Evolutionary conservation across 208 protist genomes (phyloP).

Genomic region (Naegleria lovaniensis): DNA sequence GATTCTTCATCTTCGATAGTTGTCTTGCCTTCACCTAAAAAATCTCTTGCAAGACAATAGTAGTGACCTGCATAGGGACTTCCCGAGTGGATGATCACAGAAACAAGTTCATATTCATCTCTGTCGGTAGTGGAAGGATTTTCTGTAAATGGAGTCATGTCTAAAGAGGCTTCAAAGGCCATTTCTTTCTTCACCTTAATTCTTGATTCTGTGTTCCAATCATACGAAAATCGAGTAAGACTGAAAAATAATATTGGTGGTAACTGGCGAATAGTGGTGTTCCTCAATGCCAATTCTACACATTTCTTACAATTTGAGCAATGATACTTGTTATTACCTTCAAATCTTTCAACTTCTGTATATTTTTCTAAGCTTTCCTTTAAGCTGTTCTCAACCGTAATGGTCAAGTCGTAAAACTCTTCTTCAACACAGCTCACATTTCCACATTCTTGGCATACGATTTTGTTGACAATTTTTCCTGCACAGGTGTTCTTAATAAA

Average conservation of each 20-base stretch:
- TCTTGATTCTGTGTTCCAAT: background rate
- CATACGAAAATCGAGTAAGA: background rate
- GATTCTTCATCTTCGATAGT: background rate
- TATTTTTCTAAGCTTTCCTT: background rate
- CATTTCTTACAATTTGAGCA: background rate
- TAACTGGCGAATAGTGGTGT: background rate
- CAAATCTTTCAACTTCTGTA: background rate
- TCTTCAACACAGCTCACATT: background rate
- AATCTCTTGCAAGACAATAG: background rate
- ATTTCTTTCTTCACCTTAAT: background rate
- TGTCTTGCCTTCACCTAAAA: background rate
- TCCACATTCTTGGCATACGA: background rate
- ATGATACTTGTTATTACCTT: background rate
- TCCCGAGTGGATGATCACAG: background rate
- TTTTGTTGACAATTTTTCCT: slow-evolving; percentile 3
- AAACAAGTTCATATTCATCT: background rate
- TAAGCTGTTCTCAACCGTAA: background rate
- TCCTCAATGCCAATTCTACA: background rate
- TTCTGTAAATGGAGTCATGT: background rate
- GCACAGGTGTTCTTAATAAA: background rate
- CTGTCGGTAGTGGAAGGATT: background rate
- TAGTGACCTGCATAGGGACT: background rate
- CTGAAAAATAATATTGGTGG: background rate
- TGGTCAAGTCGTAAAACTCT: background rate
- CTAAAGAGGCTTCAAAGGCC: background rate